Evolutionary conservation across 805 yeast species (phyloP), one percentile per base, ranked within the genome.

Genomic region (Pichia heedii): DNA sequence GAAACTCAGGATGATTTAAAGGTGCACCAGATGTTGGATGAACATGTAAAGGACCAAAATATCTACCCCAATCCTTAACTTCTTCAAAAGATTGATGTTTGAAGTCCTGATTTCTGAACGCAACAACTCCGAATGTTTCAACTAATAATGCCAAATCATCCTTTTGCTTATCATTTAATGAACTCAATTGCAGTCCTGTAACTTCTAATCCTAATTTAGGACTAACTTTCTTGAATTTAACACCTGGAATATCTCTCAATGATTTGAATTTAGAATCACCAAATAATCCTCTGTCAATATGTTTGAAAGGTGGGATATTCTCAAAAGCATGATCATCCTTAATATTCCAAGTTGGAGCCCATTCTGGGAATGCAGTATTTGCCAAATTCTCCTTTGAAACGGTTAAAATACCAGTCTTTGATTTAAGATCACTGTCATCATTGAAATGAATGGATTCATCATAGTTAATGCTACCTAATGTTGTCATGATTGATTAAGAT

Each of bases 11-110:
- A 46, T 65, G 65, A 9, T 66, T 68, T 47, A 64, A 67, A 26
- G 84, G 88, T 15, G 84, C 78, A 16, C 88, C 88, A 13, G 84
- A 76, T 10, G 85, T 79, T 39, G 86, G 87, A 57, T 83, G 89
- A 46, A 79, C 70, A 59, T 83, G 89, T 46, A 78, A 68, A 29
- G 79, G 78, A 33, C 90, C 90, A 56, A 77, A 83, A 56, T 81
- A 74, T 39, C 61, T 63, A 40, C 84, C 86, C 61, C 68, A 79
- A 29, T 79, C 67, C 34, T 60, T 63, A 36, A 63, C 60, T 51
- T 68, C 71, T 26, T 63, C 66, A 4, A 77, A 75, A 5, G 80
- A 76, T 46, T 70, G 61, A n/a, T 71, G 66, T 38, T 77, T 74
- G 47, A 83, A 71, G 58, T 83, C 86, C 60, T 81, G 86, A 45